A percentile compares a stretch with the other conserved stretches of the same genome.
These are phyloP conservation scores for Blastobotrys proliferans DNA, from an alignment of 1,139 yeast genomes.

Conservation along the genomic window DNA sequence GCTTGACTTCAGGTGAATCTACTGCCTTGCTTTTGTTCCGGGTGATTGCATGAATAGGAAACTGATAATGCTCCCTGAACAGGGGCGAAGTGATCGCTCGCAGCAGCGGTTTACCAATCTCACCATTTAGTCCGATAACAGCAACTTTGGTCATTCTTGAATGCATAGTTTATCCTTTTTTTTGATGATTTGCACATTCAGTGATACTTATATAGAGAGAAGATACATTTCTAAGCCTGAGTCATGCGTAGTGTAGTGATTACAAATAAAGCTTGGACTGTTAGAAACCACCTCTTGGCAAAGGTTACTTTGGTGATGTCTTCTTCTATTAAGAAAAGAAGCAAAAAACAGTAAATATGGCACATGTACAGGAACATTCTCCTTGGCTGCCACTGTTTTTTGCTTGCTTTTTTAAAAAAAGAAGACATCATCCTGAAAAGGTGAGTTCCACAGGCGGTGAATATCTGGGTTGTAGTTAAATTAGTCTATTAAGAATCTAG, in stretches of 20 bases:
- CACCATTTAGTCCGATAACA: constrained; percentile 51
- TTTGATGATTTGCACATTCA: too few relatives aligned
- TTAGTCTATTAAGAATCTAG: constrained; percentile 1
- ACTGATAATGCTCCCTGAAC: neutral
- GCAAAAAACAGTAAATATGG: too few relatives aligned
- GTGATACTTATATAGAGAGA: too few relatives aligned
- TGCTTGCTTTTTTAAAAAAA: too few relatives aligned
- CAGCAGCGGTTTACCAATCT: constrained; percentile 46
- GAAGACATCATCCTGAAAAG: too few relatives aligned
- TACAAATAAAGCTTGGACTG: constrained; percentile 44
- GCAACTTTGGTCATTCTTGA: constrained; percentile 36
- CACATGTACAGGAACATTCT: too few relatives aligned
- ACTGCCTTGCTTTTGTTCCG: constrained; percentile 39
- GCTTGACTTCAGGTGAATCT: constrained; percentile 32
- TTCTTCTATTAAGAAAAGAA: too few relatives aligned
- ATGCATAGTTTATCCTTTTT: neutral
- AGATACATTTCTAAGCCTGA: too few relatives aligned
- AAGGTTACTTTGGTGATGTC: constrained; percentile 82
- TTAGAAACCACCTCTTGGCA: constrained; percentile 73
- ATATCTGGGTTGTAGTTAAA: constrained; percentile 21
- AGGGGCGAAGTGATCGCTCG: constrained; percentile 38
- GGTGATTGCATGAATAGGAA: constrained; percentile 36
- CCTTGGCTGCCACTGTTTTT: too few relatives aligned
- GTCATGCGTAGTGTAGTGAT: too few relatives aligned
- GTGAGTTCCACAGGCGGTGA: too few relatives aligned